Evolutionary conservation across 2,329 filamentous ascomycete genomes (phyloP), one percentile per base, ranked within the genome.

Genomic region (Dactylonectria estremocensis): DNA sequence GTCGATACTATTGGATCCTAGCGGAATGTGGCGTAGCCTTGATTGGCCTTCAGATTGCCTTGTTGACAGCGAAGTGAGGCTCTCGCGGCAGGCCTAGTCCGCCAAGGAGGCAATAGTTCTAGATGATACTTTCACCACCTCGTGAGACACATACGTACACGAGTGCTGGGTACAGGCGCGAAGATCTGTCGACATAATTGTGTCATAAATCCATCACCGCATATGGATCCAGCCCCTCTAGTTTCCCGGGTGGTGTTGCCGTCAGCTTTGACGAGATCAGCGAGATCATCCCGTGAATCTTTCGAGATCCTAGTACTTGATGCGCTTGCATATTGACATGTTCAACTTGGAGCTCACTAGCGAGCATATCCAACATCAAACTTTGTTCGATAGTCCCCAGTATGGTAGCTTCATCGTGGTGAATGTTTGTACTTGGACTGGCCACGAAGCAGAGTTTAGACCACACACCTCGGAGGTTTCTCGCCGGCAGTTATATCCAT

Each of bases 401-500:
- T 37, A 48, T 53, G 37, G 31, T 20, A 24, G n/a, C 37, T 20
- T 57, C 22, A 24, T 20, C 40, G 37, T 46, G 45, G 22, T 28
- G 33, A 18, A 45, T 20, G 57, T 40, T 7, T 9, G 28, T 16
- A 24, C 46, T 72, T 53, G 61, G n/a, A 69, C 35, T 14, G 28
- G 59, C 53, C 18, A 70, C 37, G 20, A 22, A 64, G 35, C 61
- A 46, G 45, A 45, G 46, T 53, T 22, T 33, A 60, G 68, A 66
- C 43, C 61, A 70, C 46, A 35, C 33, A 40, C n/a, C 37, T 73
- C 73, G 71, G 73, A 70, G 62, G 40, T 53, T 75, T 74, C 58
- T 52, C 61, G 55, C 73, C 73, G 68, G 68, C 40, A 45, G 24
- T 61, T 67, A 52, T 53, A 35, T 45, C 66, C 33, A 61, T 20